phyloP scores from a whole-genome alignment of 2,329 filamentous ascomycete species.

The Drechslerella dactyloides region DNA sequence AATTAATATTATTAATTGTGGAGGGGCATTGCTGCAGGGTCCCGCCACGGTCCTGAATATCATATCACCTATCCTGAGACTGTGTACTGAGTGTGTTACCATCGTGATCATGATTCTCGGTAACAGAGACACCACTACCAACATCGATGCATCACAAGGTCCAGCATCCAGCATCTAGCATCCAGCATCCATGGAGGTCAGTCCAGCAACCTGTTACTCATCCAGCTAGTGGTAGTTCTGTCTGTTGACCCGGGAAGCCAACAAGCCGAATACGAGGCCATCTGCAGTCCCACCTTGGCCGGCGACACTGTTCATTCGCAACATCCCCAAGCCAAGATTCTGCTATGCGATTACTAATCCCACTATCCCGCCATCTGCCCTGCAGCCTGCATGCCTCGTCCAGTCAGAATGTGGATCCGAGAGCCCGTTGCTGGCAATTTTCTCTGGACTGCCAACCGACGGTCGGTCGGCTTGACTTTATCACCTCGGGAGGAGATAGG shows the following conservation, averaged over 20 bases:
- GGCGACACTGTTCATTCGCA: too few species aligned
- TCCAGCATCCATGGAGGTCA: too few species aligned
- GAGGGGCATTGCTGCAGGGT: too few species aligned
- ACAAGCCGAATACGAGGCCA: neutral
- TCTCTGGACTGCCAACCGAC: neutral
- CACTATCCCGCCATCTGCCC: neutral
- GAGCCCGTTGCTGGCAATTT: neutral
- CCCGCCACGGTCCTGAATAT: too few species aligned
- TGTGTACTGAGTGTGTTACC: too few species aligned
- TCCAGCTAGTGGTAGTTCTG: too few species aligned
- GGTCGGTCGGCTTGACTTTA: too few species aligned
- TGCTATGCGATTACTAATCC: neutral
- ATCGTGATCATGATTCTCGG: neutral
- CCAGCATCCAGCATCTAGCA: neutral
- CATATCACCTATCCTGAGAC: too few species aligned
- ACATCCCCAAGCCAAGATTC: neutral
- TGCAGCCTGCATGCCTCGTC: neutral
- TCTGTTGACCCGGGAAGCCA: neutral
- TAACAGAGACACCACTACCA: neutral
- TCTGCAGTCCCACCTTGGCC: too few species aligned
- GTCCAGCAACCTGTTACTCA: too few species aligned
- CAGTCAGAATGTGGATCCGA: neutral
- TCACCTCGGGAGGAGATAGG: too few species aligned
- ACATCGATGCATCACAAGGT: neutral
- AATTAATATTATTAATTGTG: too few species aligned